Evolutionary conservation across 345 rosid genomes (phyloP).

Genomic region (Sonneratia caseolaris): DNA sequence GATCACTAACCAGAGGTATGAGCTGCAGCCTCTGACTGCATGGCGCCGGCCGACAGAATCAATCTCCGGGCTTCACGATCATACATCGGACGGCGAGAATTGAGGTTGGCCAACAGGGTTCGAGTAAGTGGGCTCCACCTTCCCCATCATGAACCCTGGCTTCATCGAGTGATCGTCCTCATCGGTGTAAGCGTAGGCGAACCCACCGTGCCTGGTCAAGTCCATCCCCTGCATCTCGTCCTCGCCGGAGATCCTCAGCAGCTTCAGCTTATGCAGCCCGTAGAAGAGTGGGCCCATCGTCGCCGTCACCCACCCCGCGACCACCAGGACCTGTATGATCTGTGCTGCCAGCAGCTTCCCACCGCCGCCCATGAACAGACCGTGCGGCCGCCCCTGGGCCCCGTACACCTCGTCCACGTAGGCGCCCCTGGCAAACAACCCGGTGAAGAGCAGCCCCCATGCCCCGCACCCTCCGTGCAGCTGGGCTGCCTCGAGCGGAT

Average conservation of each 20-base stretch:
- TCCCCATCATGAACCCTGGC: constrained; percentile 4
- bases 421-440: constrained; percentile 28
- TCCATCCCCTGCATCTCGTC: constrained; percentile 19
- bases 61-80: not conserved
- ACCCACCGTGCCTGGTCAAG: constrained; percentile 15
- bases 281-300: constrained; percentile 19
- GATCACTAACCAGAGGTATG: too few relatives aligned
- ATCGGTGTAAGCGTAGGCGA: constrained; percentile 14
- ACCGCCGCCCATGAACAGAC: constrained; percentile 18
- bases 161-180: constrained; percentile 12
- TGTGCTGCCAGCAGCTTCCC: constrained; percentile 13
- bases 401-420: constrained; percentile 33
- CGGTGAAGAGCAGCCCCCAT: constrained; percentile 52
- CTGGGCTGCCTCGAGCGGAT: constrained; percentile 51
- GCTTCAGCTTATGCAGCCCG: constrained; percentile 11
- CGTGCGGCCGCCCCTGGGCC: constrained; percentile 10
- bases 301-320: constrained; percentile 12
- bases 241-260: constrained; percentile 13
- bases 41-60: too few relatives aligned
- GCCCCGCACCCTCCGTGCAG: constrained; percentile 51
- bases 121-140: constrained; percentile 3
- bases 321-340: constrained; percentile 13
- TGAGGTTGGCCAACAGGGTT: constrained; percentile 4
- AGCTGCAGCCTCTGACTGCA: too few relatives aligned
- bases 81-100: constrained; percentile 13